Evolutionary conservation across 2,329 filamentous ascomycete genomes (phyloP).

Genomic region (Xylaria sp.): DNA sequence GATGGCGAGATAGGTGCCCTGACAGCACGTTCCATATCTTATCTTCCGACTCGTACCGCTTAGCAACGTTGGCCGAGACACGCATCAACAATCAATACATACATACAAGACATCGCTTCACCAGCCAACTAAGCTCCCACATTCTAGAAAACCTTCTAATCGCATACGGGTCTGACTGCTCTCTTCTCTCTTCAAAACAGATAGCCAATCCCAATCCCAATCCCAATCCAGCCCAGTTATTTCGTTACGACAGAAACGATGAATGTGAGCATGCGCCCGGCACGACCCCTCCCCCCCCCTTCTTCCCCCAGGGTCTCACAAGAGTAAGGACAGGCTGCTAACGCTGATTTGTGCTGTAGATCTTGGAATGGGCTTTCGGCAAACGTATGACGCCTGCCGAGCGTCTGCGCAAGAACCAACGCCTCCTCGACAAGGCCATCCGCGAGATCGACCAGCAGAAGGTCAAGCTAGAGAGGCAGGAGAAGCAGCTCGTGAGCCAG

Average conservation of each 20-base stretch:
- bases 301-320: too few species aligned
- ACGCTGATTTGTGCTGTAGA: conserved; percentile 61
- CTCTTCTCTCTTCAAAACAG: neutral
- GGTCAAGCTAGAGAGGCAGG: conserved; percentile 96
- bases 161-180: neutral
- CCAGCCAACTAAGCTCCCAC: conserved; percentile 6
- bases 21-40: conserved; percentile 4
- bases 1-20: too few species aligned
- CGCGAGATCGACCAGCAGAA: conserved; percentile 94
- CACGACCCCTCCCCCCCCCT: too few species aligned
- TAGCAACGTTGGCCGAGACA: conserved; percentile 4
- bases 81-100: conserved; percentile 19
- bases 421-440: conserved; percentile 96
- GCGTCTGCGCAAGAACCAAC: conserved; percentile 91
- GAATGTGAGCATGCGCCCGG: conserved; percentile 36
- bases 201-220: too few species aligned
- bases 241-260: conserved; percentile 15
- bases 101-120: neutral
- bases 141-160: conserved; percentile 3
- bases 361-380: conserved; percentile 98
- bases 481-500: conserved; percentile 94
- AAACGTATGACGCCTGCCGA: conserved; percentile 98
- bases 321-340: conserved; percentile 9
- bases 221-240: neutral
- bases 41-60: conserved; percentile 21